These are phyloP conservation scores for Pezicula neosporulosa DNA, from an alignment of 2,329 filamentous ascomycete genomes.

Conservation along the genomic window DNA sequence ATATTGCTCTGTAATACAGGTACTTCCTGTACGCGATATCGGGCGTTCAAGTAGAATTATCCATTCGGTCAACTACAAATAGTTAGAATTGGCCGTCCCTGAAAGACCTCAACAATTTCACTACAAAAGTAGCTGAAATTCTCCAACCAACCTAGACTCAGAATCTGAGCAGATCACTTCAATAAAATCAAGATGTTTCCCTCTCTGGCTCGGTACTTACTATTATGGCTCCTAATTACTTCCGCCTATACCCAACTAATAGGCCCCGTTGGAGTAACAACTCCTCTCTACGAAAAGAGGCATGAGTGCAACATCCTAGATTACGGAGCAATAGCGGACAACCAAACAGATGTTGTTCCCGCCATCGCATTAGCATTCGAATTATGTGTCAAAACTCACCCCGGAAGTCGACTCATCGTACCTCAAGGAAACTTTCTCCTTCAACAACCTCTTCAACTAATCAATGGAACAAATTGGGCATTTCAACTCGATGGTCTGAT, in stretches of 20 bases:
- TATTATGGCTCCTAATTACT: background rate
- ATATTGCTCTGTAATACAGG: too few relatives aligned
- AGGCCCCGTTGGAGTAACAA: constrained; percentile 25
- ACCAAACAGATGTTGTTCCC: constrained; percentile 26
- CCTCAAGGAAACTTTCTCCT: constrained; percentile 28
- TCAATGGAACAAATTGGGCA: constrained; percentile 29
- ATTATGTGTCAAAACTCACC: constrained; percentile 17
- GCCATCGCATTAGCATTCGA: constrained; percentile 26
- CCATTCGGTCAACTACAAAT: too few relatives aligned
- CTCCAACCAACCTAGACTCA: background rate
- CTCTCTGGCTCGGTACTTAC: background rate
- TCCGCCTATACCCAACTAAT: constrained; percentile 12
- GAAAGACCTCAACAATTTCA: background rate
- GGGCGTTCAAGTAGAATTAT: too few relatives aligned
- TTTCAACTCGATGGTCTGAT: constrained; percentile 31
- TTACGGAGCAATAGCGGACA: constrained; percentile 27
- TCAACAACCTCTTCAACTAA: constrained; percentile 21
- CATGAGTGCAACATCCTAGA: constrained; percentile 30
- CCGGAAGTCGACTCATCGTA: constrained; percentile 23
- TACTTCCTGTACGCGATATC: too few relatives aligned
- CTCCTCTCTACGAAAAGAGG: constrained; percentile 22
- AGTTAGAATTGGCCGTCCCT: too few relatives aligned
- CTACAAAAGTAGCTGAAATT: background rate
- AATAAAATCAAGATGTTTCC: background rate
- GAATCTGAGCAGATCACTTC: background rate